Evolutionary conservation across 2,329 filamentous ascomycete genomes (phyloP).

Genomic region (Penicillium glabrum): DNA sequence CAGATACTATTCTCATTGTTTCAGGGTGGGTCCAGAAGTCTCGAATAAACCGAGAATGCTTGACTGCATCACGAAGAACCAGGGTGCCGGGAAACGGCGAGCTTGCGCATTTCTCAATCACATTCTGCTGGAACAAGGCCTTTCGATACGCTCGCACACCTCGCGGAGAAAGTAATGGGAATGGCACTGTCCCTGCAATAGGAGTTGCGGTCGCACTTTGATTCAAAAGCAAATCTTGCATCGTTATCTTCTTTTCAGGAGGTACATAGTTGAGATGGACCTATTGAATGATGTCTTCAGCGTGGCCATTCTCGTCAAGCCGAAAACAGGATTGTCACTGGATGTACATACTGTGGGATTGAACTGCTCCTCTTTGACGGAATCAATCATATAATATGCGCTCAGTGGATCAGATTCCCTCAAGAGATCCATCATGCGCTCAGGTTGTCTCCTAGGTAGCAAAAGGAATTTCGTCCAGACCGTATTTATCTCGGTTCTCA

Average conservation of each 20-base stretch:
- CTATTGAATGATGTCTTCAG: not conserved
- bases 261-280: conserved; percentile 13
- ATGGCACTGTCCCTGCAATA: conserved; percentile 13
- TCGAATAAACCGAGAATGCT: conserved; percentile 22
- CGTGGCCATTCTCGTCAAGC: not conserved
- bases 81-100: conserved; percentile 19
- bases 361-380: not conserved
- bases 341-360: not conserved
- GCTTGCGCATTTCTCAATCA: conserved; percentile 12
- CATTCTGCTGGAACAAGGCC: conserved; percentile 10
- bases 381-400: too few species aligned
- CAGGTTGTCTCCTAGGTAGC: not conserved
- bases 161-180: conserved; percentile 8
- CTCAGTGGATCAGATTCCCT: not conserved
- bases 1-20: conserved; percentile 23
- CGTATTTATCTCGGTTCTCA: not conserved
- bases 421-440: not conserved
- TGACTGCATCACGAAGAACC: conserved; percentile 20
- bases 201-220: conserved; percentile 5
- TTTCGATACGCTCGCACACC: conserved; percentile 15
- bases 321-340: not conserved
- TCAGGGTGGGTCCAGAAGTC: conserved; percentile 27
- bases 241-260: conserved; percentile 11
- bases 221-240: conserved; percentile 9
- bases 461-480: not conserved